A percentile compares a stretch with the other conserved stretches of the same genome.
Conservation (phyloP, 768 basidiomycete genomes). For the Favolaschia claudopus region DNA sequence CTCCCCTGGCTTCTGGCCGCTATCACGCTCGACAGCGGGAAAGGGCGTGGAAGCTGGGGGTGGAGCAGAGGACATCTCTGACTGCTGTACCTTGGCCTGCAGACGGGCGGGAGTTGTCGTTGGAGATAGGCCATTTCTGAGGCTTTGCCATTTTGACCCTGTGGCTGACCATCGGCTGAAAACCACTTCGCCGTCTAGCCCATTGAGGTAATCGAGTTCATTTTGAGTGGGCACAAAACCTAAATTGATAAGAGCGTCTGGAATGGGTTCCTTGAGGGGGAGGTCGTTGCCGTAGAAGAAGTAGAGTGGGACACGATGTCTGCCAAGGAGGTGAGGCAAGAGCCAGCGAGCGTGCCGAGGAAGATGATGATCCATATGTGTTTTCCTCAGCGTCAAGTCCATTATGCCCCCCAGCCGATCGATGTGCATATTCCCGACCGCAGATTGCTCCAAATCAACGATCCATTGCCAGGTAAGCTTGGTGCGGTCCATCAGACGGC, state of each 20-base stretch:
- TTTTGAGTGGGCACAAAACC: constrained; percentile 4
- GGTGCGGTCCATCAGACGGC: background rate
- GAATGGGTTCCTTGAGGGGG: constrained; percentile 16
- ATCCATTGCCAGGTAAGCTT: constrained; percentile 17
- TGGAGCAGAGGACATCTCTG: background rate
- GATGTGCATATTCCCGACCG: constrained; percentile 16
- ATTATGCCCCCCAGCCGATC: constrained; percentile 23
- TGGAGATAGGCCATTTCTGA: background rate
- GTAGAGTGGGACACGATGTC: constrained; percentile 22
- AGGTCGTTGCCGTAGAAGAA: constrained; percentile 17
- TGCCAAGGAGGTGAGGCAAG: constrained; percentile 11
- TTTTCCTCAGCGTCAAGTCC: constrained; percentile 12
- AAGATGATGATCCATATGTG: constrained; percentile 13
- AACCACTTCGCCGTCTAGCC: constrained; percentile 1
- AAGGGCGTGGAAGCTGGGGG: background rate
- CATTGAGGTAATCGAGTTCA: constrained; percentile 1
- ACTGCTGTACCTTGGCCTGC: background rate
- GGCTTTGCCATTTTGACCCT: background rate
- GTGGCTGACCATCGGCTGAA: constrained; percentile 15
- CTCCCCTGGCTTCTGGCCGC: constrained; percentile 22
- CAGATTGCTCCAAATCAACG: constrained; percentile 16
- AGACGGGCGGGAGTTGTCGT: constrained; percentile 2
- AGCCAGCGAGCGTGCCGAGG: constrained; percentile 19
- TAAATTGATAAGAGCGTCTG: background rate
- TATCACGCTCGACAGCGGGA: constrained; percentile 18